These are phyloP conservation scores for Eruca vesicaria DNA, from an alignment of 441 rosid species.

Conservation along the genomic window DNA sequence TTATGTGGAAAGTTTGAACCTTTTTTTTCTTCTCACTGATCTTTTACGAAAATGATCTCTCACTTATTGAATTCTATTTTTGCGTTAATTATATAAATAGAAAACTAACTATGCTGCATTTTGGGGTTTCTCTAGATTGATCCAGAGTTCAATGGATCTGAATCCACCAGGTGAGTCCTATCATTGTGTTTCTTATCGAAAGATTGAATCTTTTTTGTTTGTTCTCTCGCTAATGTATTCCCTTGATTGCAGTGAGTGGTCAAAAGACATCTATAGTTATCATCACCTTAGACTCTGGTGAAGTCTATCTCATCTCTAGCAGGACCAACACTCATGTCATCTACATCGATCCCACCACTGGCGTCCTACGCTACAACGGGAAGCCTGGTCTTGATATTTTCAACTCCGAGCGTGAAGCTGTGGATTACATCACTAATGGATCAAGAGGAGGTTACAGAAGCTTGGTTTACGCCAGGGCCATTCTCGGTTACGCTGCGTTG, in stretches of 20 bases:
- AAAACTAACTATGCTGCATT: neutral
- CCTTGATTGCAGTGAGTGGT: slow-evolving; percentile 50
- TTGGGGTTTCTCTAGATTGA: slow-evolving; percentile 8
- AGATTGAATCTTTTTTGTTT: neutral
- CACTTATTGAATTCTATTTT: neutral
- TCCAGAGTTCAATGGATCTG: slow-evolving; percentile 58
- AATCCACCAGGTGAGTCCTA: slow-evolving; percentile 42
- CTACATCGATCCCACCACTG: slow-evolving; percentile 91
- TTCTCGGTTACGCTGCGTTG: slow-evolving; percentile 84
- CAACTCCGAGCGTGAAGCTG: slow-evolving; percentile 79
- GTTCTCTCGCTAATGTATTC: neutral
- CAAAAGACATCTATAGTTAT: slow-evolving; percentile 72
- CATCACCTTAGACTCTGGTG: slow-evolving; percentile 67
- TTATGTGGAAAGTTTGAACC: neutral
- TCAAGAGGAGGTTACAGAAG: slow-evolving; percentile 59
- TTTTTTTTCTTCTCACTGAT: neutral
- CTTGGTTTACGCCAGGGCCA: slow-evolving; percentile 59
- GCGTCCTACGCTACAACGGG: slow-evolving; percentile 64
- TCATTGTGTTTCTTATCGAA: neutral
- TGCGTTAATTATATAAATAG: neutral
- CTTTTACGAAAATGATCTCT: neutral
- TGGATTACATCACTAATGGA: slow-evolving; percentile 67
- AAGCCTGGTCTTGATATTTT: slow-evolving; percentile 69
- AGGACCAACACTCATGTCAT: slow-evolving; percentile 78
- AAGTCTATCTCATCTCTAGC: slow-evolving; percentile 73